Evolutionary conservation across 169 alveolate genomes (phyloP).

Genomic region (Plasmodium inui): DNA sequence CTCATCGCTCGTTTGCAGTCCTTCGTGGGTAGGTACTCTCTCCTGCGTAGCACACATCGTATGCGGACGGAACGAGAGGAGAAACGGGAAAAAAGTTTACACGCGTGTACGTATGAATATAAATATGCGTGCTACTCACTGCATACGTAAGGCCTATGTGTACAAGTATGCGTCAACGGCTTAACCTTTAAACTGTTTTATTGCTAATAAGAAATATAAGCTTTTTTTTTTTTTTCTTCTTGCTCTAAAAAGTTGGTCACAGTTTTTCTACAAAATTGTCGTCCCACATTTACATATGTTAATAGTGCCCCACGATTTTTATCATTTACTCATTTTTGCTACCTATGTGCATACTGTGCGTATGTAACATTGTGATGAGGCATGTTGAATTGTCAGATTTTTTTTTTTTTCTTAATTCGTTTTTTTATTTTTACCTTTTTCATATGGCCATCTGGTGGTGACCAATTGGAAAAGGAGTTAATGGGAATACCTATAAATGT

Average conservation of each 20-base stretch:
- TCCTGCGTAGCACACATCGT: not conserved
- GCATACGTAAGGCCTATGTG: not conserved
- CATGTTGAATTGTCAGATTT: not conserved
- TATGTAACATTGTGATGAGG: not conserved
- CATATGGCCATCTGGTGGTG: not conserved
- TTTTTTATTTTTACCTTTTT: not conserved
- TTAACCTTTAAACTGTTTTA: not conserved
- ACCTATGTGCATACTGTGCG: not conserved
- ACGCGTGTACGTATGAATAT: not conserved
- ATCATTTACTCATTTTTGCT: not conserved
- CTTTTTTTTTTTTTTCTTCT: not conserved
- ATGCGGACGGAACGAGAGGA: not conserved
- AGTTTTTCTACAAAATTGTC: not conserved
- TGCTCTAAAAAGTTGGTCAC: not conserved
- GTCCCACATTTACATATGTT: not conserved
- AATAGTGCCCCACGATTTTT: not conserved
- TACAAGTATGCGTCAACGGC: not conserved
- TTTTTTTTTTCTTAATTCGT: not conserved
- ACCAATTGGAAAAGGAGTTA: conserved; percentile 2
- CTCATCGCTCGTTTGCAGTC: not conserved
- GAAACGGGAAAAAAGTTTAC: not conserved
- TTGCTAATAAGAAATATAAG: not conserved
- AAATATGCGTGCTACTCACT: not conserved
- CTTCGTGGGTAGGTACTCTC: not conserved
- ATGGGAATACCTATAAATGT: not conserved